Conservation (phyloP, 139 green algal species). For the Asterochloris sp. region DNA sequence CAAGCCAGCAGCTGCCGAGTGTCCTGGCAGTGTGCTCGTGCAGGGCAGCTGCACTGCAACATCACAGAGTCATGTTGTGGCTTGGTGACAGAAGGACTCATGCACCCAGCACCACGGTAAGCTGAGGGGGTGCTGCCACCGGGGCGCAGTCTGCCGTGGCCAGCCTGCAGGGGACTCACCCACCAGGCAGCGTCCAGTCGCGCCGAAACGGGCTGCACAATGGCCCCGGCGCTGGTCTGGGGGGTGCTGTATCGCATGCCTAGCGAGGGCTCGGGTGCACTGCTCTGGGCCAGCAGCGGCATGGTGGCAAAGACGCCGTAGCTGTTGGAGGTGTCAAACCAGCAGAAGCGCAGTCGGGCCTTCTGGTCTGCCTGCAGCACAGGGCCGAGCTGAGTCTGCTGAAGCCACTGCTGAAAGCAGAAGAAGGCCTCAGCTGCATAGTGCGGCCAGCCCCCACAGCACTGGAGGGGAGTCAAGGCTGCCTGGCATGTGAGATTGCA, state of each 20-base stretch:
- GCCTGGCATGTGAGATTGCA: not conserved
- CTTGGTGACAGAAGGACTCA: too few relatives aligned
- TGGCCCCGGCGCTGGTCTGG: conserved; percentile 30
- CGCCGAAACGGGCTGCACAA: conserved; percentile 29
- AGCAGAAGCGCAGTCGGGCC: conserved; percentile 39
- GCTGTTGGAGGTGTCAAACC: conserved; percentile 41
- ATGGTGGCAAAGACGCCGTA: conserved; percentile 44
- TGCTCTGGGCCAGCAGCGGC: conserved; percentile 30
- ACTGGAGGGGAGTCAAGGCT: not conserved
- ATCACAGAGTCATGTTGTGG: too few relatives aligned
- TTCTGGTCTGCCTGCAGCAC: not conserved
- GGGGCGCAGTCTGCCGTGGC: too few relatives aligned
- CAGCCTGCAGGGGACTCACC: too few relatives aligned
- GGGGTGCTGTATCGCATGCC: conserved; percentile 57
- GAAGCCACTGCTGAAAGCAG: not conserved
- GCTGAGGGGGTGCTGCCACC: too few relatives aligned
- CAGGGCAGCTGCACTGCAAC: too few relatives aligned
- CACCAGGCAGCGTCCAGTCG: too few relatives aligned
- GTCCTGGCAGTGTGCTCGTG: too few relatives aligned
- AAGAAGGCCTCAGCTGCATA: not conserved
- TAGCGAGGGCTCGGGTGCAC: conserved; percentile 21
- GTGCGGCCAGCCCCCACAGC: not conserved
- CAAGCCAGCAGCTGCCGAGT: too few relatives aligned
- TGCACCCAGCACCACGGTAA: too few relatives aligned
- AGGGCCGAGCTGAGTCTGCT: not conserved